Evolutionary conservation across 495 filamentous ascomycete species (phyloP), one percentile per base, ranked within the genome.

Genomic region (Durotheca rogersii): DNA sequence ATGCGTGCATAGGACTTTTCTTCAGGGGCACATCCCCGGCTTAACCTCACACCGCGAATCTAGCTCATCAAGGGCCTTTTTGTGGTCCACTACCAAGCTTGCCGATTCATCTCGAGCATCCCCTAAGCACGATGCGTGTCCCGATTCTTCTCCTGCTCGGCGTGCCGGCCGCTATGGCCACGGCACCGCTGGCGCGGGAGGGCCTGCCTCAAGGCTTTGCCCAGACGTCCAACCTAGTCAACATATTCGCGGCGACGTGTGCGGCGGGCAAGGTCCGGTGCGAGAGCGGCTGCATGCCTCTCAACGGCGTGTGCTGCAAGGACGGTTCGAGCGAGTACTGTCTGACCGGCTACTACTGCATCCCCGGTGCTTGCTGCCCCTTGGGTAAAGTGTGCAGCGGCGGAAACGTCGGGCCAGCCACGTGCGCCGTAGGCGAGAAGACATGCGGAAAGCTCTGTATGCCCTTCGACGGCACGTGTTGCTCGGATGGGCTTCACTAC

Each of bases 241-340:
- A 55, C 27, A 16, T 23, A 7, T 12, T 60, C 2, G 50, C 45
- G 1, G 56, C 51, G 1, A 60, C 51, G 21, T 60, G 57, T 31
- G 38, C 17, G 6, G 17, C 9, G 7, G 57, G 57, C 1, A 31
- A 41, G 3, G 38, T 44, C 29, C 29, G 2, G 23, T 60, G 57
- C 18, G 57, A 60, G 18, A 44, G 31, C 21, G 47, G 47, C 6
- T 60, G 52, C 15, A 60, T 60, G 52, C 51, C 51, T 7, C 1
- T 31, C n/a, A 16, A 25, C 17, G 47, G 17, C 25, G 25, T 37
- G 5, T 62, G 59, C 25, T 62, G 59, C 29, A 58, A 62, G 6
- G 59, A 62, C 33, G 51, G 51, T 40, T 58, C 51, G 23, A 47
- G 54, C 20, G 58, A 62, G 41, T 58, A 53, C 32, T 62, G 59